Evolutionary conservation across 176 grass and related monocot species (phyloP).

Genomic region (Calamus simplicifolius): DNA sequence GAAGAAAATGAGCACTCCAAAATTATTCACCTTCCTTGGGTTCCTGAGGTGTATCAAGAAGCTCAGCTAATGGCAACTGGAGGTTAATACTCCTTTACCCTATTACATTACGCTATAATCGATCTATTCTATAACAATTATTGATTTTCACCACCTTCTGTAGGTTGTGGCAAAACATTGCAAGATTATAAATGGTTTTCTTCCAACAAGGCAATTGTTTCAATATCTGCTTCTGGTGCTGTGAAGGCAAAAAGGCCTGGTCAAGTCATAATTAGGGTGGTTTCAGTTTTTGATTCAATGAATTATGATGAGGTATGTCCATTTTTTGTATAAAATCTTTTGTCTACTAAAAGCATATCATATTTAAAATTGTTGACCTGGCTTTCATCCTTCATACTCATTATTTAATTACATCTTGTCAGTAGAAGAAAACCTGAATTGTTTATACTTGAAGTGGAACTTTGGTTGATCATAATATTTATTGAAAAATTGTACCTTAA

Average conservation of each 20-base stretch:
- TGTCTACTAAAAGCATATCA: no score
- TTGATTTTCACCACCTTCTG: constrained; percentile 13
- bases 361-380: no score
- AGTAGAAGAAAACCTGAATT: no score
- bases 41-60: constrained; percentile 72
- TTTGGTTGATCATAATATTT: no score
- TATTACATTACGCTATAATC: constrained; percentile 21
- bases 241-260: constrained; percentile 63
- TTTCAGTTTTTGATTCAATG: constrained; percentile 64
- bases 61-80: constrained; percentile 61
- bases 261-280: constrained; percentile 65
- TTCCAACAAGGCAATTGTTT: constrained; percentile 61
- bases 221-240: constrained; percentile 44
- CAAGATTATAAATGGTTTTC: constrained; percentile 81
- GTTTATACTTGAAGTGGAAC: no score
- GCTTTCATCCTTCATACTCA: no score
- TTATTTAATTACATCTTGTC: no score
- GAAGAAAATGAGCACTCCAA: constrained; percentile 35
- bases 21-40: constrained; percentile 68
- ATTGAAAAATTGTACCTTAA: no score
- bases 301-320: constrained; percentile 76
- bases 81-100: constrained; percentile 46
- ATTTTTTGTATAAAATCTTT: constrained; percentile 15
- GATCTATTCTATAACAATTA: constrained; percentile 28
- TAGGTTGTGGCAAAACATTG: constrained; percentile 67